These are phyloP conservation scores for Alternaria arborescens DNA, from an alignment of 2,329 filamentous ascomycete species.

Conservation along the genomic window DNA sequence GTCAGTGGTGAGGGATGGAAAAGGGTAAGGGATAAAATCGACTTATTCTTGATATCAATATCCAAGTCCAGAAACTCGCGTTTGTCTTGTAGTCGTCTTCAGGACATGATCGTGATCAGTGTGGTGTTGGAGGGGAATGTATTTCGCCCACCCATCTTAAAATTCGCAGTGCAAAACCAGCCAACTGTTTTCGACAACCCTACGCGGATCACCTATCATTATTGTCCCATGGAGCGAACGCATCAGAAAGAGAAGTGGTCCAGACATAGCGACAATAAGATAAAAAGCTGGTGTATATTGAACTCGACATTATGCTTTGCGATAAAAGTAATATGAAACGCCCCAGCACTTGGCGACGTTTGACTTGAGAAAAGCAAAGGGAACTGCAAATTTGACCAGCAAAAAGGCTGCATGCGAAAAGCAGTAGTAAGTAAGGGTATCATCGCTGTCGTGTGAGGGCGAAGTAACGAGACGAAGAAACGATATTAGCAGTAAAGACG, in stretches of 20 bases:
- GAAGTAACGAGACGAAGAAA: background rate
- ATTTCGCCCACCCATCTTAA: too few species aligned
- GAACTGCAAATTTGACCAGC: background rate
- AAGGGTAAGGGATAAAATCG: too few species aligned
- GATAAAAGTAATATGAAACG: constrained; percentile 6
- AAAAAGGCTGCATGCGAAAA: background rate
- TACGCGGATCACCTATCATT: background rate
- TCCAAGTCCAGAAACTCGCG: background rate
- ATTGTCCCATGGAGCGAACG: background rate
- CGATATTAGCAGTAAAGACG: background rate
- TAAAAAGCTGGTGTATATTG: background rate
- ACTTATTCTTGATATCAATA: background rate
- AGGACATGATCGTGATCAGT: background rate
- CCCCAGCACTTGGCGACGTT: constrained; percentile 22
- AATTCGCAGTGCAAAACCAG: too few species aligned
- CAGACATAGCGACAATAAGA: background rate
- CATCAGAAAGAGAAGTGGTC: background rate
- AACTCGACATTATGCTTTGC: background rate
- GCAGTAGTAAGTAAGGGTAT: background rate
- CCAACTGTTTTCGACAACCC: background rate
- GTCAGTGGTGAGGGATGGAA: background rate
- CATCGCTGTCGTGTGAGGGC: background rate
- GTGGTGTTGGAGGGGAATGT: background rate
- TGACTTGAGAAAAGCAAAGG: background rate
- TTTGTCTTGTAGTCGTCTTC: background rate